Base-by-base conservation (phyloP, 371 early-diverging fungal genomes). In the Polyrhizophydium stewartii region DNA sequence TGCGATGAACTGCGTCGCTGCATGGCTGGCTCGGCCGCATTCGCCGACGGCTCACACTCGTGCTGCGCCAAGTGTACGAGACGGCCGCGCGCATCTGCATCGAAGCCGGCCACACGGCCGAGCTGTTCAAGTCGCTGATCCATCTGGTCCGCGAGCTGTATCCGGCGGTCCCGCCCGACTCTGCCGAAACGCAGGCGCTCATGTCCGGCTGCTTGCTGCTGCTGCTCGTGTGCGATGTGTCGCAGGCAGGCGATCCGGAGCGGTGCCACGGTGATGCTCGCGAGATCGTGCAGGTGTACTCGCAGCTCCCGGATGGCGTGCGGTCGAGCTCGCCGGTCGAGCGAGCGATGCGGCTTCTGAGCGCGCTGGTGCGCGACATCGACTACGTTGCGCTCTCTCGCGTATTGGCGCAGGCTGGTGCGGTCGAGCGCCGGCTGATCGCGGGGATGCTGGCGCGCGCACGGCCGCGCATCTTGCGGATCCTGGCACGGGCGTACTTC, bases 101-200 rank as follows among this genome's bases (percentile, higher is more conserved):
- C 7, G 28, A 46, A 12, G 67, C 68, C 40, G 53, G 45, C n/a
- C 68, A 74, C 59, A 66, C 55, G 38, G 62, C 68, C 21, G 74
- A 74, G 46, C 60, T 74, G 25, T 49, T 74, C 28, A 74, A 74
- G 53, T 62, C 71, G 22, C 60, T 70, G 24, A 51, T 53, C 16
- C 31, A 49, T 3, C 61, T 74, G 9, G 58, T 68, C 41, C 52
- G n/a, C 25, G 49, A 56, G 19, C 32, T 70, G 16, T 73, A 73
- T 35, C 66, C 49, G 3, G 49, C 28, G 9, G n/a, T 43, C 43
- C 16, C 17, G 16, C 16, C 43, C 16, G 16, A 16, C 43, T 17
- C n/a, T 43, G 43, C 7, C 13, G 27, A 40, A 21, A 21, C 9
- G 13, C 12, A 25, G n/a, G 13, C 25, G 17, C 43, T 27, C 51